Evolutionary conservation across 495 filamentous ascomycete species (phyloP).

Genomic region (Eremomyces bilateralis): DNA sequence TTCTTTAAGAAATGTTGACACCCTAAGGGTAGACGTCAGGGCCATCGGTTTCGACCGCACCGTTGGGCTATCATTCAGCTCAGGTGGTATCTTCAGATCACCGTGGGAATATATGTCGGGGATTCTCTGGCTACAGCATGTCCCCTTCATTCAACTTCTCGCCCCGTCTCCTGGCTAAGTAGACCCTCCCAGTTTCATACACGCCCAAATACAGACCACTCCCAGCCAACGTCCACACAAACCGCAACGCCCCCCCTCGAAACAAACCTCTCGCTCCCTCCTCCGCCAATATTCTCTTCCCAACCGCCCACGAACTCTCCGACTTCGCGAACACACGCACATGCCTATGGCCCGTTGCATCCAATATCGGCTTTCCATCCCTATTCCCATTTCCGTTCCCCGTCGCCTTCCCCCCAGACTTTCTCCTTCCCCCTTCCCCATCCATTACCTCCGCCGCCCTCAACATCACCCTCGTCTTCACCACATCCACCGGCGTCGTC

Average conservation of each 20-base stretch:
- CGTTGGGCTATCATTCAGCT: too few relatives aligned
- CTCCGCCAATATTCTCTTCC: slow-evolving; percentile 34
- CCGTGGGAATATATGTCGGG: too few relatives aligned
- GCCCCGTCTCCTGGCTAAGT: slow-evolving; percentile 34
- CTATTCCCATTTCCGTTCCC: slow-evolving; percentile 2
- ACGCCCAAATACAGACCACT: slow-evolving; percentile 68
- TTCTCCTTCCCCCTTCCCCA: slow-evolving; percentile 7
- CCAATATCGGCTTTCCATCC: slow-evolving; percentile 10
- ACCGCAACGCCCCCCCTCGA: slow-evolving; percentile 50
- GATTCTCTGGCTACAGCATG: too few relatives aligned
- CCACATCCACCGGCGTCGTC: slow-evolving; percentile 70
- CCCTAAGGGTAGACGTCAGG: too few relatives aligned
- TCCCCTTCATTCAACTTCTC: slow-evolving; percentile 12
- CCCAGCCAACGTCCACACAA: slow-evolving; percentile 61
- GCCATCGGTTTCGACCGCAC: too few relatives aligned
- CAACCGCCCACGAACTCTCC: slow-evolving; percentile 30
- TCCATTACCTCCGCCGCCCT: slow-evolving; percentile 26
- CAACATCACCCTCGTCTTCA: slow-evolving; percentile 57
- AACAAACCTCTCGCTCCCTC: slow-evolving; percentile 55
- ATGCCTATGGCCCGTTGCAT: slow-evolving; percentile 16
- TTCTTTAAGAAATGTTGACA: too few relatives aligned
- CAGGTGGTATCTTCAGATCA: too few relatives aligned
- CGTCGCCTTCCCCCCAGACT: slow-evolving; percentile 8
- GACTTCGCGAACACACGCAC: slow-evolving; percentile 8
- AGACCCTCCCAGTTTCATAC: slow-evolving; percentile 60